Evolutionary conservation across 2,329 filamentous ascomycete species (phyloP).

Genomic region (Colletotrichum horii): DNA sequence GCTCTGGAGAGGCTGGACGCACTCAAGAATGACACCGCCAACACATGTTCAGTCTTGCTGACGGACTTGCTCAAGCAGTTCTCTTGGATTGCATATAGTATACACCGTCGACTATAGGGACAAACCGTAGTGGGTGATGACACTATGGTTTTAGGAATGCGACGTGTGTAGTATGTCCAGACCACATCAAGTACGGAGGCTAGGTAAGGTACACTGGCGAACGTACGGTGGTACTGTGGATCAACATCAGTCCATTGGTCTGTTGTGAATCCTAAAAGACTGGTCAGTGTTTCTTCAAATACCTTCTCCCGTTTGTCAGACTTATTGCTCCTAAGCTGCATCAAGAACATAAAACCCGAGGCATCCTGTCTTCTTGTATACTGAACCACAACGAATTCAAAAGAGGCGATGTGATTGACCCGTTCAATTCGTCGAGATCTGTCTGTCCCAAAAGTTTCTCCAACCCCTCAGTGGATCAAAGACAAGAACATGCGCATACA

Average conservation of each 20-base stretch:
- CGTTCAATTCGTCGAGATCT: not conserved
- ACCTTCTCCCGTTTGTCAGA: not conserved
- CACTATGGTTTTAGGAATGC: no score
- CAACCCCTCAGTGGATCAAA: not conserved
- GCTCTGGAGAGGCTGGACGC: no score
- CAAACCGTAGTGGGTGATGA: no score
- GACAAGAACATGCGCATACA: not conserved
- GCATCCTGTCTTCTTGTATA: not conserved
- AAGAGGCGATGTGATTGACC: no score
- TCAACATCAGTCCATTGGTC: no score
- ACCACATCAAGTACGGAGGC: not conserved
- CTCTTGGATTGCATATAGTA: not conserved
- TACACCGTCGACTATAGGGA: not conserved
- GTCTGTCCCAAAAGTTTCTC: not conserved
- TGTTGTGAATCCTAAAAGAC: not conserved
- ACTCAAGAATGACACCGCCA: no score
- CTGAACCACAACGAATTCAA: not conserved
- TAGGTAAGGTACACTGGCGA: not conserved
- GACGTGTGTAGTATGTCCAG: not conserved
- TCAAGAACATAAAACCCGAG: not conserved
- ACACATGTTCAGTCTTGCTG: not conserved
- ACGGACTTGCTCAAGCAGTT: not conserved
- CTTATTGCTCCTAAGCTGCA: not conserved
- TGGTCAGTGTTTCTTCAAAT: not conserved
- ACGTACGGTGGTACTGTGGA: fast-evolving